Evolutionary conservation across 352 stramenopile species (phyloP).

Genomic region (Plasmopara viticola): DNA sequence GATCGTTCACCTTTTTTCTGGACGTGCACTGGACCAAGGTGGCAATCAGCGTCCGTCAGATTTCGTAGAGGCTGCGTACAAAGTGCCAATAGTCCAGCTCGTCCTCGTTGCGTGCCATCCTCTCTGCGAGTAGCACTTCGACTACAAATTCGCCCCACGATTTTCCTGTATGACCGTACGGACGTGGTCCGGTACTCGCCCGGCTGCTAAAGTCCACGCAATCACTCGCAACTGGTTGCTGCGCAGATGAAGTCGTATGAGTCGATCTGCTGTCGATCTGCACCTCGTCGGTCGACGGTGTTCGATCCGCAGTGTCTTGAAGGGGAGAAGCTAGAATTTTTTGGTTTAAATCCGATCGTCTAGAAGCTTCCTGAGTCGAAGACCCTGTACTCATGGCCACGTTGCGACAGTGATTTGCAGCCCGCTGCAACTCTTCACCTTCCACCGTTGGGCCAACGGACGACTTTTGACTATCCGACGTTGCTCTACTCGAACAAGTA

Average conservation of each 20-base stretch:
- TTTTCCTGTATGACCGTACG: slow-evolving; percentile 13
- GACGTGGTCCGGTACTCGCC: background rate
- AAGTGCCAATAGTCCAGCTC: slow-evolving; percentile 31
- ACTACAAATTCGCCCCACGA: slow-evolving; percentile 24
- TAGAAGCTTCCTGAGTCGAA: background rate
- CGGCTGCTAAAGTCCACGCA: background rate
- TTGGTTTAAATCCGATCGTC: background rate
- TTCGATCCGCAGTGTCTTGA: slow-evolving; percentile 5
- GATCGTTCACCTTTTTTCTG: slow-evolving; percentile 10
- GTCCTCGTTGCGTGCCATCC: slow-evolving; percentile 22
- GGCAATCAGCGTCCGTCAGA: slow-evolving; percentile 13
- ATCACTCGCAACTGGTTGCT: slow-evolving; percentile 5
- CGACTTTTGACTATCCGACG: slow-evolving; percentile 7
- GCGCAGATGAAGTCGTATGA: slow-evolving; percentile 7
- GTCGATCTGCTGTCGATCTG: slow-evolving; percentile 1
- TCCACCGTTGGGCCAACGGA: slow-evolving; percentile 14
- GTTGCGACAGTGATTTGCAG: background rate
- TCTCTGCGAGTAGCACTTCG: slow-evolving; percentile 22
- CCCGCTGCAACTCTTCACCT: slow-evolving; percentile 8
- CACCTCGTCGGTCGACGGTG: background rate
- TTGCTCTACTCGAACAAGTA: slow-evolving; percentile 1
- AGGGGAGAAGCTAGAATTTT: slow-evolving; percentile 1
- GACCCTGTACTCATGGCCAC: background rate
- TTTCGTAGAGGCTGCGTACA: slow-evolving; percentile 22
- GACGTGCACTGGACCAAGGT: slow-evolving; percentile 14